Base-by-base conservation (phyloP, 2,329 filamentous ascomycete genomes). In the Alternaria novae-zelandiae region DNA sequence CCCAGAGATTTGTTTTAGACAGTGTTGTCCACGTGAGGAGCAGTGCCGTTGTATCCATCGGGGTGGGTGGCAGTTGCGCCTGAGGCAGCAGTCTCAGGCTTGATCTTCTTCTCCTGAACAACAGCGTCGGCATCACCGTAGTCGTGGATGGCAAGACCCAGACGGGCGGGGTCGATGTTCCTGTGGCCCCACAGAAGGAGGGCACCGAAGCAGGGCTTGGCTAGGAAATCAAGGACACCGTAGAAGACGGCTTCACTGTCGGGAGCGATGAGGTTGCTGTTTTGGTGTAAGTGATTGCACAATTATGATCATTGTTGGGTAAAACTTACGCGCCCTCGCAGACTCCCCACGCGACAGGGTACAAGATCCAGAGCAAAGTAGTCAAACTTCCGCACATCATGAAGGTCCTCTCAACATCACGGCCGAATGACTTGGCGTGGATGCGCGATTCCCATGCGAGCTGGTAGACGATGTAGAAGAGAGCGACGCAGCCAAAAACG, bases 171-270 rank as follows among this genome's bases (percentile, higher is more conserved):
- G 49, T 88, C 85, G 54, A 91, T 90, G 67, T 86, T 86, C 50
- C 87, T 83, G 75, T 91, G 89, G 1, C 88, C 88, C 79, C 82
- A 88, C 54, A 92, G 80, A 1, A 92, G 82, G 1, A 90, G 73
- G 12, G 83, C 81, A 15, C 87, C 87, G 67, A 91, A 91, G 9
- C 86, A 82, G 0, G 88, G 87, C 80, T 91, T 91, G 7, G 89
- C 85, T 4, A 90, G 64, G 6, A 91, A 77, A 63, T 92, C 90
- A 0, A 92, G 82, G 4, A 91, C 80, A 45, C 89, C 88, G 72
- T 92, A 92, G 74, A 91, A 91, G 62, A 90, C 80, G 11, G 88
- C 88, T 73, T 92, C 90, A 0, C 86, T 87, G 72, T 92, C 89
- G 0, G 88, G 86, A 3, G 88, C 79, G 54, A 91, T 90, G 65